These are phyloP conservation scores for Umbelopsis ramanniana DNA, from an alignment of 192 early-diverging fungal species.

Conservation along the genomic window DNA sequence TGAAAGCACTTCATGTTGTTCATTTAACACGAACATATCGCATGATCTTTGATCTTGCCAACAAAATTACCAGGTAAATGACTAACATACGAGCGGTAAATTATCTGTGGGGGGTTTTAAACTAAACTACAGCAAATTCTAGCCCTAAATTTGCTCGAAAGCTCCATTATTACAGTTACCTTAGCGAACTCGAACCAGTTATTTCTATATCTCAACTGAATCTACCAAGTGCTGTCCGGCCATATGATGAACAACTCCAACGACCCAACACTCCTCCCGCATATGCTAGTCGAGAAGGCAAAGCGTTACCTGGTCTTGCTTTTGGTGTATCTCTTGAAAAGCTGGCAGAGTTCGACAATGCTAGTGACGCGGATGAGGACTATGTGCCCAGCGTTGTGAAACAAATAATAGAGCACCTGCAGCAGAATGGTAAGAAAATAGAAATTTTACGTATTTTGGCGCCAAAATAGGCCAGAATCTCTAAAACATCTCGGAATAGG, in stretches of 20 bases:
- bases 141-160: conserved; percentile 93
- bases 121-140: conserved; percentile 1
- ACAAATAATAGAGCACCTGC: conserved; percentile 75
- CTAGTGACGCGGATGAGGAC: conserved; percentile 24
- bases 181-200: conserved; percentile 65
- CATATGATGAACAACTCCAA: conserved; percentile 45
- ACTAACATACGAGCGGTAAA: neutral
- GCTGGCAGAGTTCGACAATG: conserved; percentile 38
- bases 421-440: conserved; percentile 55
- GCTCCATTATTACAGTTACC: conserved; percentile 76
- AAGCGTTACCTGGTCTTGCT: conserved; percentile 35
- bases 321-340: conserved; percentile 81
- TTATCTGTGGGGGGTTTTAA: no score
- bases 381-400: conserved; percentile 77
- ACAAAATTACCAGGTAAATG: conserved; percentile 79
- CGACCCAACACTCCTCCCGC: conserved; percentile 24
- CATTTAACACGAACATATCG: conserved; percentile 88
- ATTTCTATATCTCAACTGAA: conserved; percentile 78
- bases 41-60: conserved; percentile 84
- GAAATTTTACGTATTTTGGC: conserved; percentile 9
- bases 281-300: conserved; percentile 47
- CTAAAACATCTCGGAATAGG: conserved; percentile 46
- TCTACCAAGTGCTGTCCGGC: conserved; percentile 71
- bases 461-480: neutral
- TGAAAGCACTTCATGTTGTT: conserved; percentile 90